Percentiles rank a stretch among this genome's conserved stretches.
These are phyloP conservation scores for Wallemia hederae DNA, from an alignment of 1,284 basidiomycete species.

Conservation along the genomic window DNA sequence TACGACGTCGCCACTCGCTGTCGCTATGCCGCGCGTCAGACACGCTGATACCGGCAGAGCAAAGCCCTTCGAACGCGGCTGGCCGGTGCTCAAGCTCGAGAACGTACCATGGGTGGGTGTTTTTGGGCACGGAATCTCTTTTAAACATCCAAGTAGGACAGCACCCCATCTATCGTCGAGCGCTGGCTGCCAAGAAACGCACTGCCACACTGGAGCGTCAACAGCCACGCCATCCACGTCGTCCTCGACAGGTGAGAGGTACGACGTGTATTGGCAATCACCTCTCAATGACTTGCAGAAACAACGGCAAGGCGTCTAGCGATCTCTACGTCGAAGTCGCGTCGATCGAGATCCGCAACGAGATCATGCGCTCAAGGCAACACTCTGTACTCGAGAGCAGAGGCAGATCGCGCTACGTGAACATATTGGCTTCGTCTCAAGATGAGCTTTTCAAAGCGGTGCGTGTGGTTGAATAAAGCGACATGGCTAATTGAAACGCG, in stretches of 20 bases:
- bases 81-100: neutral
- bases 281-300: neutral
- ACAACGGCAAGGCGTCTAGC: neutral
- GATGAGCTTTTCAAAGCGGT: slow-evolving; percentile 1
- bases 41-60: neutral
- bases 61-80: neutral
- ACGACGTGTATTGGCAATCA: neutral
- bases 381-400: neutral
- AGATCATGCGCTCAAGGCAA: neutral
- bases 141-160: neutral
- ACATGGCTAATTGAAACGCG: neutral
- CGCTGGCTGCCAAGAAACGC: neutral
- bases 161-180: neutral
- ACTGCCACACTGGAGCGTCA: neutral
- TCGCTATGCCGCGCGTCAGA: no score
- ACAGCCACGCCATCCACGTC: neutral
- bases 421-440: neutral
- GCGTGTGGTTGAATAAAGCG: neutral
- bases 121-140: no score
- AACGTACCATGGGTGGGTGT: neutral
- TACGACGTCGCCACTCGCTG: no score
- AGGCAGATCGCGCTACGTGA: neutral
- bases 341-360: neutral
- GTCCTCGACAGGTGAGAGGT: neutral
- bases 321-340: neutral